phyloP scores from a whole-genome alignment of 345 rosid species.

The Syzygium aqueum region DNA sequence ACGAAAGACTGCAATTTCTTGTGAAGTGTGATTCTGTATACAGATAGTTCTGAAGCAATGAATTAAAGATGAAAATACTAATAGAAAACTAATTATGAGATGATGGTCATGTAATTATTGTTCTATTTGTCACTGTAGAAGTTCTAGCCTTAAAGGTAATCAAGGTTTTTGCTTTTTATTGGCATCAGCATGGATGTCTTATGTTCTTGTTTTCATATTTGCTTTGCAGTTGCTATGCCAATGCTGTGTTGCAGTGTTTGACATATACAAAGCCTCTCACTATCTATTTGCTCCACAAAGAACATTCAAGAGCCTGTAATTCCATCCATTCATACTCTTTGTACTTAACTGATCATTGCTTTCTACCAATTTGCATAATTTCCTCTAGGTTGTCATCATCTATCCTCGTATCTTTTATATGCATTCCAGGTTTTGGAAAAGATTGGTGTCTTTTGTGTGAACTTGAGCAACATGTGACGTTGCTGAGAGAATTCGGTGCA shows the following conservation, averaged over 20 bases:
- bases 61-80: neutral
- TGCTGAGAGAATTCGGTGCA: slow-evolving; percentile 63
- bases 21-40: neutral
- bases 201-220: neutral
- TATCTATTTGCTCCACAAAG: slow-evolving; percentile 55
- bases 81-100: neutral
- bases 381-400: neutral
- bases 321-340: neutral
- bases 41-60: neutral
- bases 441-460: slow-evolving; percentile 89
- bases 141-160: neutral
- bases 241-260: slow-evolving; percentile 78
- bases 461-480: slow-evolving; percentile 69
- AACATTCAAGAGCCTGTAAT: slow-evolving; percentile 76
- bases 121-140: neutral
- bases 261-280: slow-evolving; percentile 75
- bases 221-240: slow-evolving; percentile 74
- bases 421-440: slow-evolving; percentile 45
- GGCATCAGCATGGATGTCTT: neutral
- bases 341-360: neutral
- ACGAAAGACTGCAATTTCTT: neutral
- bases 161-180: neutral
- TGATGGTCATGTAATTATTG: neutral
- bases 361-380: neutral
- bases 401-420: neutral